Evolutionary conservation across 2,329 filamentous ascomycete species (phyloP).

Genomic region (Arachnomyces sp.): DNA sequence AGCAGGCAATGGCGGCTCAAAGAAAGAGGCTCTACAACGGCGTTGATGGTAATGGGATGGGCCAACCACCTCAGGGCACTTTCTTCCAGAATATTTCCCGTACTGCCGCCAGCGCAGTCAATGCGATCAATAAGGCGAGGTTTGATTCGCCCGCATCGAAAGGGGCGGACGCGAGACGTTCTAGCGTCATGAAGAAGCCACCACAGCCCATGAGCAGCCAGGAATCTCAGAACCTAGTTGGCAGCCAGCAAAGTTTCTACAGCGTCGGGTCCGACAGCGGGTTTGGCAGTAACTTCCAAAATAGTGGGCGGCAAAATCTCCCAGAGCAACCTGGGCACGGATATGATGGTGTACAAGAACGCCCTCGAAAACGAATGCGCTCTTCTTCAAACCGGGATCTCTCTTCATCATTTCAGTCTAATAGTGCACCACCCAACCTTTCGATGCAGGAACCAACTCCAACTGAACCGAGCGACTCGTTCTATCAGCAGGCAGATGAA

Average conservation of each 20-base stretch:
- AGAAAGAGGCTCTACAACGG: slow-evolving; percentile 85
- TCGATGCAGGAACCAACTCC: slow-evolving; percentile 37
- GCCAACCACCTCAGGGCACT: slow-evolving; percentile 62
- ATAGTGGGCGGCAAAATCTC: slow-evolving; percentile 34
- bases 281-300: slow-evolving; percentile 58
- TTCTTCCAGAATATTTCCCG: slow-evolving; percentile 97
- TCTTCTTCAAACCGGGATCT: slow-evolving; percentile 45
- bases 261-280: slow-evolving; percentile 68
- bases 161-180: slow-evolving; percentile 55
- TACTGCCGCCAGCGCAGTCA: slow-evolving; percentile 85
- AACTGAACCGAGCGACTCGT: slow-evolving; percentile 41
- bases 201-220: slow-evolving; percentile 55
- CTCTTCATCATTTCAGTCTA: slow-evolving; percentile 31
- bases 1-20: slow-evolving; percentile 95
- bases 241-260: slow-evolving; percentile 71
- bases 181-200: slow-evolving; percentile 64
- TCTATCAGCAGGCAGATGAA: slow-evolving; percentile 36
- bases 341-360: slow-evolving; percentile 57
- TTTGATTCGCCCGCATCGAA: slow-evolving; percentile 79
- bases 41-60: slow-evolving; percentile 60
- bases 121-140: slow-evolving; percentile 91
- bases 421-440: slow-evolving; percentile 20
- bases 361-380: slow-evolving; percentile 69
- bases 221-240: slow-evolving; percentile 58
- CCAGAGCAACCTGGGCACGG: slow-evolving; percentile 40